phyloP scores from a whole-genome alignment of 495 filamentous ascomycete genomes.

The Darksidea phi region DNA sequence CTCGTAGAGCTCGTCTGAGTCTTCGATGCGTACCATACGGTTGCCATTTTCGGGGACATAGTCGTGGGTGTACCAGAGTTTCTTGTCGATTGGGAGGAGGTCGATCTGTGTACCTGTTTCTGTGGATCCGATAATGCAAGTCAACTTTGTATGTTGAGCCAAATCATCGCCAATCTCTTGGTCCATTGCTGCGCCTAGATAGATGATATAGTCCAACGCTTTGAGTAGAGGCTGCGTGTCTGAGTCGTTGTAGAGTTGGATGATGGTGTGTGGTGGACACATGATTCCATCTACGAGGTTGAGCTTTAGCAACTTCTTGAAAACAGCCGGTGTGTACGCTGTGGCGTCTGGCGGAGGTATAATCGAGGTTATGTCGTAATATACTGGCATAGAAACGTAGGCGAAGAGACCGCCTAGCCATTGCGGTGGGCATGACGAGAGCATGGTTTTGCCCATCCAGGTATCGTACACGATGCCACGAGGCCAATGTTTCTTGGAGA shows the following conservation, averaged over 20 bases:
- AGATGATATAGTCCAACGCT: not conserved
- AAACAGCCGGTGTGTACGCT: not conserved
- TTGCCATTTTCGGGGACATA: conserved; percentile 7
- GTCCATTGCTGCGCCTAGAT: conserved; percentile 10
- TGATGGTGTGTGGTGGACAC: conserved; percentile 8
- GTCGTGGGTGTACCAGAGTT: conserved; percentile 8
- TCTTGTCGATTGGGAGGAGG: not conserved
- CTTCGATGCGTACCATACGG: not conserved
- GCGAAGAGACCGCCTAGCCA: conserved; percentile 5
- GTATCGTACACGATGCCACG: conserved; percentile 1
- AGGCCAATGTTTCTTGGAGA: conserved; percentile 6
- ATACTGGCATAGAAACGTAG: not conserved
- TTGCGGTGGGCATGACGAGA: conserved; percentile 9
- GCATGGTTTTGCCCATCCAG: not conserved
- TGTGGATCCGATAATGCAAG: conserved; percentile 7
- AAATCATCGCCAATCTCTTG: conserved; percentile 12
- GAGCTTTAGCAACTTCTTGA: conserved; percentile 9
- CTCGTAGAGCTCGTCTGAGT: conserved; percentile 13
- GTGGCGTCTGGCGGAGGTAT: not conserved
- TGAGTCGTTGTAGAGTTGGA: conserved; percentile 13
- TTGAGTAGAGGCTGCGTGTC: conserved; percentile 7
- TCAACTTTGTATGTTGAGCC: not conserved
- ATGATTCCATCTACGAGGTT: conserved; percentile 9
- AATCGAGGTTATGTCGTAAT: not conserved
- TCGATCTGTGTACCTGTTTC: not conserved